phyloP scores from a whole-genome alignment of 1,139 yeast genomes.

The Hanseniaspora sp. region DNA sequence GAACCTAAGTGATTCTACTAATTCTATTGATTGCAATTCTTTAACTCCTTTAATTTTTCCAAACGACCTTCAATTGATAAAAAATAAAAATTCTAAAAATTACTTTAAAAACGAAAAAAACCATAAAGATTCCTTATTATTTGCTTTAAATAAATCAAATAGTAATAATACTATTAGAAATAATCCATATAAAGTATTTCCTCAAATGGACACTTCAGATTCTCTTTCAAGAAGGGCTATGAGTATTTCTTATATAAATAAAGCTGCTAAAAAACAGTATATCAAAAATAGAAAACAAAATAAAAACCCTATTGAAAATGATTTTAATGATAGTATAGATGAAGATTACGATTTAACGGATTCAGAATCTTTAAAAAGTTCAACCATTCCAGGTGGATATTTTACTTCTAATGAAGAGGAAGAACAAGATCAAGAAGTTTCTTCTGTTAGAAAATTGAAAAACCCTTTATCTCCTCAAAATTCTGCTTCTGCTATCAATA shows the following conservation, averaged over 20 bases:
- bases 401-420: neutral
- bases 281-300: neutral
- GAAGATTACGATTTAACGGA: neutral
- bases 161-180: neutral
- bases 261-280: neutral
- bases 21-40: neutral
- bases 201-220: neutral
- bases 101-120: too few species aligned
- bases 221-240: slow-evolving; percentile 5
- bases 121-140: too few species aligned
- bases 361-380: neutral
- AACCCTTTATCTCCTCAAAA: neutral
- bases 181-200: neutral
- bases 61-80: neutral
- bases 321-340: neutral
- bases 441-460: too few species aligned
- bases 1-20: neutral
- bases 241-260: slow-evolving; percentile 3
- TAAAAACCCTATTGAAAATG: neutral
- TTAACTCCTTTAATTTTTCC: neutral
- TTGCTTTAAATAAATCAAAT: neutral
- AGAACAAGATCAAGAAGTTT: neutral
- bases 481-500: neutral
- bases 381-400: neutral
- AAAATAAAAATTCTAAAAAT: too few species aligned